Evolutionary conservation across 2,329 filamentous ascomycete genomes (phyloP), one percentile per base, ranked within the genome.

Genomic region (Ceratocystis destructans): DNA sequence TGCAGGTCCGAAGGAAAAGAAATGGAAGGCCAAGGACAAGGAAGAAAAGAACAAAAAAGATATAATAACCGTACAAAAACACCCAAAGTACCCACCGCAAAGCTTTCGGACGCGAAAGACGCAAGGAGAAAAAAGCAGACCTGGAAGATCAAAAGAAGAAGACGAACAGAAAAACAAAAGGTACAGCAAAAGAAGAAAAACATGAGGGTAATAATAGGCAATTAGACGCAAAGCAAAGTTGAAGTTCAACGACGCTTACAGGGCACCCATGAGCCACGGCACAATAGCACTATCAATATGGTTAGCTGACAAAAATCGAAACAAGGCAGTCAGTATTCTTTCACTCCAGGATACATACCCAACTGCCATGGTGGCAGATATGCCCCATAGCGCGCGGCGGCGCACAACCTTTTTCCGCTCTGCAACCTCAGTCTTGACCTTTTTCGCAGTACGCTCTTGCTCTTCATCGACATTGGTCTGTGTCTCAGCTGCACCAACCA

Each of bases 371-470:
- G 90, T 94, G 67, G 90, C 90, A 69, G 87, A 89, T 64, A 97
- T 83, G 67, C 94, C 93, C 69, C 96, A 82, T 69, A 96, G 79
- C 61, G 94, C 90, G 73, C 91, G 85, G 76, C 87, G 90, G 77
- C 90, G 87, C 70, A 96, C 90, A 73, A 86, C 88, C 77, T 95
- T 88, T 77, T 90, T 92, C 75, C 87, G 87, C 70, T 95, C 75
- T 76, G 94, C 87, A 57, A 88, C 83, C 74, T 94, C 88, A 1
- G 90, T 88, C 80, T 87, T 90, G 50, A 83, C 84, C 73, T 87
- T 90, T 83, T 97, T 97, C 74, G 85, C 75, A 61, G 77, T 77
- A 3, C 77, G 80, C 64, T 79, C 77, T 53, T 79, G 78, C 17
- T 73, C 74, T 64, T 77, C 74, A 5, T 74, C 75, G 10, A 71